Base-by-base conservation (phyloP, 2,329 filamentous ascomycete genomes). In the Taxawa tesnikishii region DNA sequence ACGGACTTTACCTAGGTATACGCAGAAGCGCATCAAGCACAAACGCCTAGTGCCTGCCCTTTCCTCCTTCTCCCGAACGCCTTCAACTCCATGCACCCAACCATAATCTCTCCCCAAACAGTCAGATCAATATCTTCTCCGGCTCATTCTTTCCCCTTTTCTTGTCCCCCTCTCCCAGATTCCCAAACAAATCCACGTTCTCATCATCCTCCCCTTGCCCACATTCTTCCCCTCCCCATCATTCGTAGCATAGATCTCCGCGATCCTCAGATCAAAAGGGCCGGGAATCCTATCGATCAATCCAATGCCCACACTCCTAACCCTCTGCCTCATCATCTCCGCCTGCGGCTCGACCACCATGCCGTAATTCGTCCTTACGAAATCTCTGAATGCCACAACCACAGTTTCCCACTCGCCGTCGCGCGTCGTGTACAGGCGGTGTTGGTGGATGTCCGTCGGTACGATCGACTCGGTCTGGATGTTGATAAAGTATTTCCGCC, bases 401-500 rank as follows among this genome's bases (percentile, higher is more conserved):
- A 94, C 72, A 2, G 90, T 94, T 66, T 98, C 88, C 90, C 90
- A 98, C 47, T 87, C 70, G 1, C 85, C 85, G 0, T 82, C 77
- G 6, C 73, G 72, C 48, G 77, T 79, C 6, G 79, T 70, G 45
- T 84, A 93, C 4, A 98, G 60, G 30, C 90, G 69, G 56, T 98
- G 90, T 55, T 98, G 90, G 56, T 96, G 90, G 41, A 98, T 67
- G 54, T 98, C 90, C n/a, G 85, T 88, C 8, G 84, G 82, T 29
- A 94, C 83, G 34, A 98, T 78, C 2, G 82, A 83, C 51, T 98
- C 88, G 3, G 87, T 94, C 63, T 96, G 90, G 11, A 98, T 64
- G 56, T 98, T 98, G 48, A 98, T 75, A 36, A 94, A 83, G 62
- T 96, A 98, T 47, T 83, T 80, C 37, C 90, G 70, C 11, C 85